Conservation (phyloP, 768 basidiomycete species). For the Phylloporus arenicola region DNA sequence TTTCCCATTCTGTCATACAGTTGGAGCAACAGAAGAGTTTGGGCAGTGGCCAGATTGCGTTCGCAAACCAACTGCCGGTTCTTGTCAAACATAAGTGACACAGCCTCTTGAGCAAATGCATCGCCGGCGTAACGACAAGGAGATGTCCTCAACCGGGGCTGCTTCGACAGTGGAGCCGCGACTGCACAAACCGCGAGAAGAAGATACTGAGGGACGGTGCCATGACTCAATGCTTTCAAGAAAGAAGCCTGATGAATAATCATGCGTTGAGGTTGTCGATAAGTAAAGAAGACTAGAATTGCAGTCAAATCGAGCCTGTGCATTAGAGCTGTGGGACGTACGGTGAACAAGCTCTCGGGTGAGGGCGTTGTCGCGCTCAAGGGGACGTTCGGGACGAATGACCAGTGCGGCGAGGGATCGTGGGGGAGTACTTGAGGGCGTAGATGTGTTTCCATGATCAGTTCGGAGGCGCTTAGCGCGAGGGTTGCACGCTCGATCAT, state of each 20-base stretch:
- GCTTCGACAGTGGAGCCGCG: slow-evolving; percentile 70
- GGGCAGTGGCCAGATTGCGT: slow-evolving; percentile 64
- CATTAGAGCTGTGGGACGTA: slow-evolving; percentile 31
- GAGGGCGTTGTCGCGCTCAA: slow-evolving; percentile 54
- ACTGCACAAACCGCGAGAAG: slow-evolving; percentile 72
- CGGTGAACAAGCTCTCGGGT: slow-evolving; percentile 72
- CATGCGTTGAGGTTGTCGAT: slow-evolving; percentile 71
- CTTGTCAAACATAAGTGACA: slow-evolving; percentile 66
- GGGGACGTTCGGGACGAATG: slow-evolving; percentile 36
- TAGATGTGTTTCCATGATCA: slow-evolving; percentile 35
- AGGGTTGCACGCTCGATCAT: slow-evolving; percentile 36
- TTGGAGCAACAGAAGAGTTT: slow-evolving; percentile 70
- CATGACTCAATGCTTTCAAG: slow-evolving; percentile 56
- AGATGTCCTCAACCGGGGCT: slow-evolving; percentile 52
- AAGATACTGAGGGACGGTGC: slow-evolving; percentile 64
- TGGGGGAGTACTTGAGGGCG: slow-evolving; percentile 24
- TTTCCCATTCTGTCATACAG: slow-evolving; percentile 53
- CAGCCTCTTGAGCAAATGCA: slow-evolving; percentile 52
- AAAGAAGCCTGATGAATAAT: slow-evolving; percentile 80
- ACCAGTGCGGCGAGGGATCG: slow-evolving; percentile 34
- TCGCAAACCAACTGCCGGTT: slow-evolving; percentile 56
- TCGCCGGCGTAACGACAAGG: slow-evolving; percentile 53
- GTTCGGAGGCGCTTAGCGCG: slow-evolving; percentile 52
- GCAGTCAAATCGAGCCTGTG: background rate
- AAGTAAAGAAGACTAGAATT: slow-evolving; percentile 69